Evolutionary conservation across 768 basidiomycete genomes (phyloP).

Genomic region (Mycena belliarum): DNA sequence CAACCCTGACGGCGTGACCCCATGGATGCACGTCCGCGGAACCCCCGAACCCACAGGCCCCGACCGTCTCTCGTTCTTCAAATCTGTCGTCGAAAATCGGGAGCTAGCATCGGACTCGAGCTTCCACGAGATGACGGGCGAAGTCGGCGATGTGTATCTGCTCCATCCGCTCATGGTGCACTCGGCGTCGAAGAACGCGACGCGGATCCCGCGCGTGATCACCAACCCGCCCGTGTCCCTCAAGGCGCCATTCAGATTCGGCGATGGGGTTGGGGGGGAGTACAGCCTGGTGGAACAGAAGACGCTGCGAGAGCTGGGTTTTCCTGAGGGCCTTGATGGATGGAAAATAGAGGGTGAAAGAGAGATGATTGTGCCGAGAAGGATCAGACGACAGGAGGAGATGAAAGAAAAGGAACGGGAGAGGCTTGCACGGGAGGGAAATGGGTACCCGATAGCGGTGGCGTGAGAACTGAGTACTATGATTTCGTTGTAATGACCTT

Average conservation of each 20-base stretch:
- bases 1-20: conserved; percentile 19
- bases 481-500: too few relatives aligned
- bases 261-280: conserved; percentile 43
- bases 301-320: conserved; percentile 54
- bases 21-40: conserved; percentile 19
- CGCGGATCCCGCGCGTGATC: conserved; percentile 58
- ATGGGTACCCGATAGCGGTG: neutral
- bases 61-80: conserved; percentile 14
- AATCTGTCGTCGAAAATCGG: conserved; percentile 40
- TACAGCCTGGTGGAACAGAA: conserved; percentile 62
- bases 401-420: conserved; percentile 51
- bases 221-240: conserved; percentile 65
- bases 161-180: conserved; percentile 69
- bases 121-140: conserved; percentile 59
- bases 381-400: conserved; percentile 45
- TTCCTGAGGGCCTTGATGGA: conserved; percentile 38
- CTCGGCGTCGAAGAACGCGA: conserved; percentile 60
- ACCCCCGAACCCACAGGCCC: conserved; percentile 8
- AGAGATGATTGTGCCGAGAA: conserved; percentile 46
- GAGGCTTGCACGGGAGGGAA: conserved; percentile 28
- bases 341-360: conserved; percentile 51
- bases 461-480: too few relatives aligned
- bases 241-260: conserved; percentile 55
- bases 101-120: conserved; percentile 37
- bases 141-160: conserved; percentile 63